Conservation (phyloP, 2,329 filamentous ascomycete genomes). For the Aspergillus awamori region DNA sequence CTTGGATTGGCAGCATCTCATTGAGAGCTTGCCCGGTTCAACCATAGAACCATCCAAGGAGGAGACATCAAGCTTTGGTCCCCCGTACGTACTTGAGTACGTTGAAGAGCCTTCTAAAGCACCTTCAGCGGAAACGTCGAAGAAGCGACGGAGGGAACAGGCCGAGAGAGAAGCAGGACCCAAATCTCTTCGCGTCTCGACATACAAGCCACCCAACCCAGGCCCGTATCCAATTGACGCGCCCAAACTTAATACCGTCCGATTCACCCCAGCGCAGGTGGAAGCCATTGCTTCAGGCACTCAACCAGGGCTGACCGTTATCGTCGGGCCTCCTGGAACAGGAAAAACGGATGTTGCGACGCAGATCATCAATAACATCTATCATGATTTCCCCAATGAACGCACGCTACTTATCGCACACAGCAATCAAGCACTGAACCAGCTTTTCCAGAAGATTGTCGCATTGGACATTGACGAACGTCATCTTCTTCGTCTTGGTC, state of each 20-base stretch:
- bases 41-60: constrained; percentile 77
- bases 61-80: constrained; percentile 73
- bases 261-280: constrained; percentile 88
- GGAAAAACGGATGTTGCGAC: constrained; percentile 99
- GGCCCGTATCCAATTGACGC: constrained; percentile 87
- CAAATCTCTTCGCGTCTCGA: constrained; percentile 77
- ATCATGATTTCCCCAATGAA: constrained; percentile 94
- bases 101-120: constrained; percentile 56
- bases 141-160: constrained; percentile 82
- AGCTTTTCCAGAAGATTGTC: constrained; percentile 97
- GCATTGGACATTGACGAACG: constrained; percentile 93
- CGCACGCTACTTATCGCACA: constrained; percentile 91
- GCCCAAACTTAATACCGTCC: constrained; percentile 77
- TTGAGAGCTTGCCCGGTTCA: constrained; percentile 86
- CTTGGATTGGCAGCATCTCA: constrained; percentile 89
- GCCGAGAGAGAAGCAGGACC: constrained; percentile 66
- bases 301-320: constrained; percentile 89
- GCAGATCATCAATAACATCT: constrained; percentile 98
- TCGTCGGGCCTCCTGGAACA: constrained; percentile 93
- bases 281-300: constrained; percentile 92
- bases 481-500: constrained; percentile 86
- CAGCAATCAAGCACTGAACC: constrained; percentile 96
- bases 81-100: constrained; percentile 82
- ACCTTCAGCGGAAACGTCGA: constrained; percentile 65
- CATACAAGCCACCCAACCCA: constrained; percentile 84